Conservation (phyloP, 116 monocot genomes). For the Zostera marina region DNA sequence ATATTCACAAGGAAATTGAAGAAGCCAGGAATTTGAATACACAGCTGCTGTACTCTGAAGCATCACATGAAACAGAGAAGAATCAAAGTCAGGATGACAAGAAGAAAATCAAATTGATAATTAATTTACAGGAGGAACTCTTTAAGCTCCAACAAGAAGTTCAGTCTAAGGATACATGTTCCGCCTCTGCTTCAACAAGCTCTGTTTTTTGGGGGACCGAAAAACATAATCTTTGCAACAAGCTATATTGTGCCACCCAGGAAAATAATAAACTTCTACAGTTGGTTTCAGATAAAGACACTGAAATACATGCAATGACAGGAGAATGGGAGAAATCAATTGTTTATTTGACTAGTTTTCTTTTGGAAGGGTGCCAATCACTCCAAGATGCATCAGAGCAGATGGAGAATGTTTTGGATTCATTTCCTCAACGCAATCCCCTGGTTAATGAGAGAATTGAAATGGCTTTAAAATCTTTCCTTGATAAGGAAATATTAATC, state of each 20-base stretch:
- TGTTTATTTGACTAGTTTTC: conserved; percentile 42
- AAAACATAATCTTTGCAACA: conserved; percentile 23
- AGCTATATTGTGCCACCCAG: conserved; percentile 11
- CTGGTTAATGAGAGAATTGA: conserved; percentile 36
- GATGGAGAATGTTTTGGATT: conserved; percentile 31
- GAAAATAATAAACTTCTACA: conserved; percentile 33
- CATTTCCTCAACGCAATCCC: conserved; percentile 24
- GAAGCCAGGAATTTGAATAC: conserved; percentile 8
- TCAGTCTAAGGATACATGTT: conserved; percentile 2
- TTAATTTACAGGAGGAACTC: conserved; percentile 11
- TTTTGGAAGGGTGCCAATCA: conserved; percentile 43
- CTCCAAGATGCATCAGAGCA: conserved; percentile 52
- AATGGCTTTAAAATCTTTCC: conserved; percentile 30
- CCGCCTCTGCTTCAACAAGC: conserved; percentile 1
- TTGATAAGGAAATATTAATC: conserved; percentile 50
- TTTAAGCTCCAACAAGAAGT: conserved; percentile 11
- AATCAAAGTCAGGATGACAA: conserved; percentile 7
- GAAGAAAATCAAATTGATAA: conserved; percentile 8
- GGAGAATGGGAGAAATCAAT: conserved; percentile 63
- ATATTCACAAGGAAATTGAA: conserved; percentile 6
- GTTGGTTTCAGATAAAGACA: conserved; percentile 26
- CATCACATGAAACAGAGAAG: conserved; percentile 7
- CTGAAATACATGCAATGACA: conserved; percentile 18
- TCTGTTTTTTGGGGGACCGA: conserved; percentile 6
- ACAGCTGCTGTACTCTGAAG: conserved; percentile 1